Evolutionary conservation across 495 filamentous ascomycete species (phyloP).

Genomic region (Penicillium samsonianum): DNA sequence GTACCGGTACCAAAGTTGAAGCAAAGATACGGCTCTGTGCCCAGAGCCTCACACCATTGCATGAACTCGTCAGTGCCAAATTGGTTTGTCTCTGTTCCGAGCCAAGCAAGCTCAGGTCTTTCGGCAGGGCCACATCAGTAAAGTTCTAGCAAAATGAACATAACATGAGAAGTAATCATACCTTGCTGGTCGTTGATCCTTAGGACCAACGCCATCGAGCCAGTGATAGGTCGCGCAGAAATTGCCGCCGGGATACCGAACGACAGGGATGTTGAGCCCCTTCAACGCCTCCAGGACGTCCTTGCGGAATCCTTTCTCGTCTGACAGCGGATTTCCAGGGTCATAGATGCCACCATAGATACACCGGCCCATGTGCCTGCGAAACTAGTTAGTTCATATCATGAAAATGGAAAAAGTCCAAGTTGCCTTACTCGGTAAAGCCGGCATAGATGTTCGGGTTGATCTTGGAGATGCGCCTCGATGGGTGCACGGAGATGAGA

Average conservation of each 20-base stretch:
- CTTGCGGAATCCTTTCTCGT: constrained; percentile 71
- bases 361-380: constrained; percentile 78
- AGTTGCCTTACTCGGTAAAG: constrained; percentile 63
- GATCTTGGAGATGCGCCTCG: constrained; percentile 64
- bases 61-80: constrained; percentile 86
- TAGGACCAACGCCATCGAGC: constrained; percentile 75
- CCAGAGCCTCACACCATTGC: constrained; percentile 70
- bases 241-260: constrained; percentile 79
- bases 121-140: constrained; percentile 5
- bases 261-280: constrained; percentile 70
- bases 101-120: constrained; percentile 74
- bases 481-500: constrained; percentile 60
- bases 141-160: neutral
- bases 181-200: constrained; percentile 60
- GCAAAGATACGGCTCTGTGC: constrained; percentile 71
- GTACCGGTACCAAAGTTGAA: constrained; percentile 76
- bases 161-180: constrained; percentile 23
- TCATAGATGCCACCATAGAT: constrained; percentile 87
- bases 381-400: constrained; percentile 15
- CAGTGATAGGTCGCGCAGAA: constrained; percentile 83
- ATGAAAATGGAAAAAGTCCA: neutral
- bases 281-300: constrained; percentile 71
- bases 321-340: constrained; percentile 66
- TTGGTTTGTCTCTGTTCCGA: constrained; percentile 70
- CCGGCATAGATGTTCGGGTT: constrained; percentile 74